These are phyloP conservation scores for Apiospora phragmitis DNA, from an alignment of 2,329 filamentous ascomycete species.

Conservation along the genomic window DNA sequence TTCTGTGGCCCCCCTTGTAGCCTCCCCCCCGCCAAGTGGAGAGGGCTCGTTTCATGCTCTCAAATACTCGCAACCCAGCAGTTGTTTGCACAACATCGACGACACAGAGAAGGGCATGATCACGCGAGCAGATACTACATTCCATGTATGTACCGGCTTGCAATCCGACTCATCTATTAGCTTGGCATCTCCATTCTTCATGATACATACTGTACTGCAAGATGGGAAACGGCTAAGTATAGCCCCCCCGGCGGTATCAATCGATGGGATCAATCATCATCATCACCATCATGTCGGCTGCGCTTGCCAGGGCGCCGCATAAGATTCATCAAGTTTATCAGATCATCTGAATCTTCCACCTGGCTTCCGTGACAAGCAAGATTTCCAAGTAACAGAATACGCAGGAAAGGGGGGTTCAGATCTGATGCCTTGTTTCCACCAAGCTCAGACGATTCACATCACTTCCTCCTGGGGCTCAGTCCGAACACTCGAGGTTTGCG, in stretches of 20 bases:
- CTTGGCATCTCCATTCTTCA: background rate
- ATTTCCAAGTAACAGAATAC: background rate
- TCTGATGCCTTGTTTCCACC: background rate
- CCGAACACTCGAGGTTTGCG: background rate
- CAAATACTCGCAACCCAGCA: background rate
- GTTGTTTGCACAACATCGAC: background rate
- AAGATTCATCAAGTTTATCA: background rate
- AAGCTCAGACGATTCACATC: background rate
- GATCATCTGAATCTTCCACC: background rate
- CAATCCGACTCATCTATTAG: too few species aligned
- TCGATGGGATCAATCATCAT: background rate
- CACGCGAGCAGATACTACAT: background rate
- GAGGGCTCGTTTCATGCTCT: slow-evolving; percentile 11
- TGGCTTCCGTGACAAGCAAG: slow-evolving; percentile 1
- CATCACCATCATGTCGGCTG: background rate
- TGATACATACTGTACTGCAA: background rate
- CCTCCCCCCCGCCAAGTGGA: background rate
- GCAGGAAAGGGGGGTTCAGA: background rate
- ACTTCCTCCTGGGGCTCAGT: background rate
- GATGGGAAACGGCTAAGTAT: background rate
- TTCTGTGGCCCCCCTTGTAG: too few species aligned
- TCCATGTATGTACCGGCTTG: background rate
- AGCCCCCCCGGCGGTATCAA: background rate
- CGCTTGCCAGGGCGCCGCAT: slow-evolving; percentile 7
- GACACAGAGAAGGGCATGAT: background rate